Percentiles rank a stretch among this genome's conserved stretches.
Conservation (phyloP, 169 alveolate genomes). For the Hepatocystis sp. region DNA sequence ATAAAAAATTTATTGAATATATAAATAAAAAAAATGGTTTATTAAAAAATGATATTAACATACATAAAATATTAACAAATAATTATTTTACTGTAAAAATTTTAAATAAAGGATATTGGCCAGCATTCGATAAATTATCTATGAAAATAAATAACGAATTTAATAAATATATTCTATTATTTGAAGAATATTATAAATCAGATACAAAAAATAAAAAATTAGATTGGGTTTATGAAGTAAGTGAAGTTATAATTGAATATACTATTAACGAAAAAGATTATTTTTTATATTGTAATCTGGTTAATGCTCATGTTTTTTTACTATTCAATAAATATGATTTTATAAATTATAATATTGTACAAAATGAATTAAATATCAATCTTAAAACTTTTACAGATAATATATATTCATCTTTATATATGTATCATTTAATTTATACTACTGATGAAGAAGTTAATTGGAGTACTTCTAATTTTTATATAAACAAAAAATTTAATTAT, state of each 20-base stretch:
- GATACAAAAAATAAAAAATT: slow-evolving; percentile 82
- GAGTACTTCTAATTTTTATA: slow-evolving; percentile 50
- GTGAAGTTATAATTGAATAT: slow-evolving; percentile 77
- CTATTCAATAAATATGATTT: slow-evolving; percentile 77
- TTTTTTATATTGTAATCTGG: slow-evolving; percentile 79
- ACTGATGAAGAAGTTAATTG: slow-evolving; percentile 34
- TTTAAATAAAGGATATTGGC: slow-evolving; percentile 87
- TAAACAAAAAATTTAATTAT: slow-evolving; percentile 38
- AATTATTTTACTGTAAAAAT: slow-evolving; percentile 82
- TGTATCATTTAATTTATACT: slow-evolving; percentile 27
- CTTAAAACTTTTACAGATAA: slow-evolving; percentile 52
- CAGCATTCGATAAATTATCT: slow-evolving; percentile 75
- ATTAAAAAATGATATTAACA: slow-evolving; percentile 6
- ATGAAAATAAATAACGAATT: slow-evolving; percentile 76
- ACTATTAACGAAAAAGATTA: slow-evolving; percentile 7
- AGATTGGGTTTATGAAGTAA: slow-evolving; percentile 85
- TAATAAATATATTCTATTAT: slow-evolving; percentile 71
- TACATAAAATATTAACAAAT: not conserved
- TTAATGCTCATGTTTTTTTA: slow-evolving; percentile 82
- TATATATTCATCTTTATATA: slow-evolving; percentile 44
- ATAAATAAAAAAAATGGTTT: slow-evolving; percentile 4
- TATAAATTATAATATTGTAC: slow-evolving; percentile 59
- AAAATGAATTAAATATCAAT: slow-evolving; percentile 37
- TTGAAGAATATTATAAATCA: slow-evolving; percentile 79
- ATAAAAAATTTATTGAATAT: slow-evolving; percentile 70